Base-by-base conservation (phyloP, 2,329 filamentous ascomycete genomes). In the Pseudomassariella vexata region DNA sequence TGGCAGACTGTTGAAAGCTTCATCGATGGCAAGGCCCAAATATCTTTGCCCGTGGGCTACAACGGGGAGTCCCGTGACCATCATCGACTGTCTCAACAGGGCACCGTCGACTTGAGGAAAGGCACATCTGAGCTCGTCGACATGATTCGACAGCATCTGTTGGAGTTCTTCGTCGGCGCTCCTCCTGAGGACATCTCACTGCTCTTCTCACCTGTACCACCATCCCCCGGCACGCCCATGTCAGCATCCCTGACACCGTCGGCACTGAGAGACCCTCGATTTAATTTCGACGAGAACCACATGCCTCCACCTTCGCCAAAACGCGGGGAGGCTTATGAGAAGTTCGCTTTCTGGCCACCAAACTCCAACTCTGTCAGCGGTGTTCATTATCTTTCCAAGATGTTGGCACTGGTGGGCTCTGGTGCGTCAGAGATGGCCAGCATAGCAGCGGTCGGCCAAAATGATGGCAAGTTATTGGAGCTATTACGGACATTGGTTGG, bases 281-380 rank as follows among this genome's bases (percentile, higher is more conserved):
- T 94, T 59, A 83, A 80, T 34, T 77, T 95, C 38, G 87, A 95
- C 50, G 69, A 77, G 0, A 82, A 75, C 50, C 88, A 85, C 40
- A 65, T 85, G 3, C 89, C 87, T 2, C 78, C 80, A 9, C 79
- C 82, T 2, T 86, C 84, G 0, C 85, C 87, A 0, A 85, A 73
- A 45, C 76, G 75, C 26, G 90, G 89, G 5, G 87, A 95, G 47
- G 65, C 81, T 0, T 96, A 88, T 87, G 92, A 96, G 52, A 83
- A 90, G 62, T 78, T 92, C 56, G 90, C 89, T 0, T 98, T 96
- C 58, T 96, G 90, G 89, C 89, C 90, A 4, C 92, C 90, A 0
- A 82, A 85, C 62, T 85, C 88, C 2, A 96, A 95, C 52, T 89
- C 89, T 0, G 65, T 96, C 16, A 94, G 88, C 37, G 90, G 85